Evolutionary conservation across 768 basidiomycete genomes (phyloP).

Genomic region (Kondoa subrosea): DNA sequence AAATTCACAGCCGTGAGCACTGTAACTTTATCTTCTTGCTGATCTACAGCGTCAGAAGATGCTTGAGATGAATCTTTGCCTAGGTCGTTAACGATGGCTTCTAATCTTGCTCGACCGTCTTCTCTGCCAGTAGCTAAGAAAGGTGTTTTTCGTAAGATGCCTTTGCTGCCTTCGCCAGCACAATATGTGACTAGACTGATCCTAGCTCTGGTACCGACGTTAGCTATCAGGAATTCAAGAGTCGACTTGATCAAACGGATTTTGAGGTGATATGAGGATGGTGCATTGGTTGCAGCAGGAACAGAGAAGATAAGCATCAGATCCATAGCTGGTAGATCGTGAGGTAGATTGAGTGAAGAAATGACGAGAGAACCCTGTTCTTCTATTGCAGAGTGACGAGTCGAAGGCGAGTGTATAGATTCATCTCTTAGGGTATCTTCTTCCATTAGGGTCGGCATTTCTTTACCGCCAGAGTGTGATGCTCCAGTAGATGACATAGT

Average conservation of each 20-base stretch:
- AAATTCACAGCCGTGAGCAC: slow-evolving; percentile 98
- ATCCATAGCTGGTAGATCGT: slow-evolving; percentile 79
- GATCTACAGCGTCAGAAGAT: slow-evolving; percentile 48
- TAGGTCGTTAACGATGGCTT: slow-evolving; percentile 21
- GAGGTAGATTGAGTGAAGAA: slow-evolving; percentile 38
- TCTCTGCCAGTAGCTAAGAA: slow-evolving; percentile 50
- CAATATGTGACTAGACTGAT: slow-evolving; percentile 85
- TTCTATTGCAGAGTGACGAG: slow-evolving; percentile 24
- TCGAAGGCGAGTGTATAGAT: neutral
- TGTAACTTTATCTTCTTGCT: slow-evolving; percentile 86
- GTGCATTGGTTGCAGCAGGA: slow-evolving; percentile 55
- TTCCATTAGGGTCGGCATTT: slow-evolving; percentile 3
- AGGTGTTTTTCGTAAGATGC: slow-evolving; percentile 67
- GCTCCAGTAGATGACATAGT: slow-evolving; percentile 4
- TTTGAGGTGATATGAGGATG: slow-evolving; percentile 63
- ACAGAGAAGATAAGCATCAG: slow-evolving; percentile 81
- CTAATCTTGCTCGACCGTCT: slow-evolving; percentile 20
- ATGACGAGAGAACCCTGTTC: slow-evolving; percentile 42
- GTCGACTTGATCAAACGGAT: slow-evolving; percentile 72
- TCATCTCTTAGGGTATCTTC: neutral
- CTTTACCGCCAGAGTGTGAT: neutral
- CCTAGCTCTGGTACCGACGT: slow-evolving; percentile 59
- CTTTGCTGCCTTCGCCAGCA: slow-evolving; percentile 45
- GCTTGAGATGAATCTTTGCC: slow-evolving; percentile 29
- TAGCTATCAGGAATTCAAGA: slow-evolving; percentile 66